Percentiles rank a stretch among this genome's conserved stretches.
These are phyloP conservation scores for Chrysochromulina parva DNA, from an alignment of 78 protist species.

Conservation along the genomic window DNA sequence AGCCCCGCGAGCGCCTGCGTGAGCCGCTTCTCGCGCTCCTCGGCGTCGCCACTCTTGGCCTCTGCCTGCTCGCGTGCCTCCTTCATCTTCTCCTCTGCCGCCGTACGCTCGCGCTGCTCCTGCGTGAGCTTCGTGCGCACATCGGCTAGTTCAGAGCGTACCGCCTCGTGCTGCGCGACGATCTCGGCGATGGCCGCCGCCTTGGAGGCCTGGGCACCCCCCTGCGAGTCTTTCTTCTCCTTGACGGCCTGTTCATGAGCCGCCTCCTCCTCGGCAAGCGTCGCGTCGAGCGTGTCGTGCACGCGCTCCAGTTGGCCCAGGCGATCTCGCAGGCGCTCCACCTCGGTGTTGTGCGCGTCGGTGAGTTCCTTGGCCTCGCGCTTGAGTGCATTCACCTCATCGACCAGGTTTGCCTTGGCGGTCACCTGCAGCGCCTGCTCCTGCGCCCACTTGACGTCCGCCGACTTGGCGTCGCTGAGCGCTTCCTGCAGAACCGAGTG, in stretches of 20 bases:
- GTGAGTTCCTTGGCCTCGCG: neutral
- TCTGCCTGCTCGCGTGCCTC: constrained; percentile 1
- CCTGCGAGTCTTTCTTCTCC: neutral
- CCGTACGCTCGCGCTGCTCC: neutral
- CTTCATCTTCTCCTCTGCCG: neutral
- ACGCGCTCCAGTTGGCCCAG: no score
- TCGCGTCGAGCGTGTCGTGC: no score
- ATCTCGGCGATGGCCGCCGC: neutral
- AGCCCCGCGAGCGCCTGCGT: neutral
- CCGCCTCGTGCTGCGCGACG: neutral
- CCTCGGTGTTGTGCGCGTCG: neutral
- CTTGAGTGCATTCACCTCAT: neutral
- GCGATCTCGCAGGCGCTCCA: neutral
- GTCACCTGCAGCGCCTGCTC: neutral
- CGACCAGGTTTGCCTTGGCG: neutral
- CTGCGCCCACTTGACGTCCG: neutral
- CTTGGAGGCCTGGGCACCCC: neutral
- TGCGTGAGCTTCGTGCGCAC: neutral
- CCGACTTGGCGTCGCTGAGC: neutral
- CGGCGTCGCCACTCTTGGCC: no score
- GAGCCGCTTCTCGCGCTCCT: neutral
- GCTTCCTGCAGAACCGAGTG: neutral
- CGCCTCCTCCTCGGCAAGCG: neutral
- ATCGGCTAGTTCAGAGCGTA: neutral
- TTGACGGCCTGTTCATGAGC: neutral